Conservation (phyloP, 257 asterid species). For the Nicotiana otophora region DNA sequence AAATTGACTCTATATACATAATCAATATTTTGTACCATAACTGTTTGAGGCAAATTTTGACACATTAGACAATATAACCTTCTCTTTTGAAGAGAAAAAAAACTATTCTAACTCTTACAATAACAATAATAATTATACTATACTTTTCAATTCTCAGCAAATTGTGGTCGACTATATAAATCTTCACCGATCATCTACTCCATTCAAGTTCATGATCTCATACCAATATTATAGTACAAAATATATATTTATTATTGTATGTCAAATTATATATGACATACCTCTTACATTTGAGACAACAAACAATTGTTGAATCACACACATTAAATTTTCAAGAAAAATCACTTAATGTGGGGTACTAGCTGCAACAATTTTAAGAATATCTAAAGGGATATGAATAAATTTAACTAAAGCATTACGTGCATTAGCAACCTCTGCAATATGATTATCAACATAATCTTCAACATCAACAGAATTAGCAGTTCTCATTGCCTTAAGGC, state of each 20-base stretch:
- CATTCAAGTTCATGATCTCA: background rate
- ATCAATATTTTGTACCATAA: too few relatives aligned
- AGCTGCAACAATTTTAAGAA: slow-evolving; percentile 1
- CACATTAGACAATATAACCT: too few relatives aligned
- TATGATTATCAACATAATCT: slow-evolving; percentile 11
- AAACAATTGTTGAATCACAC: background rate
- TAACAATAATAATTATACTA: too few relatives aligned
- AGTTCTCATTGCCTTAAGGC: slow-evolving; percentile 3
- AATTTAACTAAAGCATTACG: slow-evolving; percentile 6
- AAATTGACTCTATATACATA: too few relatives aligned
- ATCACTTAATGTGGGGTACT: background rate
- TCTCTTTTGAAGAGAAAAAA: too few relatives aligned
- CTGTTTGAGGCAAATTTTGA: too few relatives aligned
- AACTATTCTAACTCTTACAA: background rate
- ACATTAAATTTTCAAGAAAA: too few relatives aligned
- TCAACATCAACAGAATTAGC: background rate
- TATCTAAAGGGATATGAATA: slow-evolving; percentile 3
- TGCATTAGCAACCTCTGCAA: slow-evolving; percentile 7
- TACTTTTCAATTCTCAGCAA: background rate
- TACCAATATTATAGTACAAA: background rate
- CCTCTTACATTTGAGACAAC: background rate
- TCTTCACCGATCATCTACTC: background rate
- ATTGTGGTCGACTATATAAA: background rate
- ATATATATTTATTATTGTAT: background rate
- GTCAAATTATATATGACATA: background rate